Base-by-base conservation (phyloP, 129 eudicot genomes). In the Flaveria linearis region DNA sequence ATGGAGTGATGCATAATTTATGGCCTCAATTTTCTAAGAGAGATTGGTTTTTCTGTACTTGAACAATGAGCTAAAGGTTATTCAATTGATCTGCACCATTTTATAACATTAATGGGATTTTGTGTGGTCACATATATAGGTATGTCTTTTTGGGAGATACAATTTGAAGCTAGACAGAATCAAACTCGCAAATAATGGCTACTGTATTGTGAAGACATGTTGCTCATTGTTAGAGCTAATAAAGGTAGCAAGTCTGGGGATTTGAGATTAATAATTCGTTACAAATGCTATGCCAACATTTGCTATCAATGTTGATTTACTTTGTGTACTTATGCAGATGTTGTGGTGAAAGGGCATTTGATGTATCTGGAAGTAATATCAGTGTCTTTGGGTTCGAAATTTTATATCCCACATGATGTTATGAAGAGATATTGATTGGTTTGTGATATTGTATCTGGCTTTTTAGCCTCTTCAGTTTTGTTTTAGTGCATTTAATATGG, bases 401-500 rank as follows among this genome's bases (percentile, higher is more conserved):
- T 25, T 45, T 69, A 11, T 13, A 58, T 13, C 42, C 77, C 73
- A 81, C 81, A 63, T 81, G 68, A 73, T 71, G 36, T 47, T 41
- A 26, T 26, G 41, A 55, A 82, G 72, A 75, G 60, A 75, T 47
- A 74, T 62, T 22, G 18, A 49, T 36, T 33, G 16, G 67, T 56
- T 69, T 47, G 30, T 77, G 45, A 80, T 26, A 11, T 12, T 36
- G 67, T 56, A 39, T 73, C 68, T 66, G 76, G 81, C 43, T 17
- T 58, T 14, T 49, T 51, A 45, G n/a, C 17, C 76, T 72, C 18
- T 69, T 41, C 13, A 75, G 45, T 36, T 64, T 78, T 78, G 80
- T 85, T 85, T 63, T 78, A 70, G 74, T 78, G 80, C 81, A 83
- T 77, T 80, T 62, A 77, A 50, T 69, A 61, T 71, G 69, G 47